Base-by-base conservation (phyloP, 1,139 yeast species). In the Zygosaccharomyces pseudobailii region DNA sequence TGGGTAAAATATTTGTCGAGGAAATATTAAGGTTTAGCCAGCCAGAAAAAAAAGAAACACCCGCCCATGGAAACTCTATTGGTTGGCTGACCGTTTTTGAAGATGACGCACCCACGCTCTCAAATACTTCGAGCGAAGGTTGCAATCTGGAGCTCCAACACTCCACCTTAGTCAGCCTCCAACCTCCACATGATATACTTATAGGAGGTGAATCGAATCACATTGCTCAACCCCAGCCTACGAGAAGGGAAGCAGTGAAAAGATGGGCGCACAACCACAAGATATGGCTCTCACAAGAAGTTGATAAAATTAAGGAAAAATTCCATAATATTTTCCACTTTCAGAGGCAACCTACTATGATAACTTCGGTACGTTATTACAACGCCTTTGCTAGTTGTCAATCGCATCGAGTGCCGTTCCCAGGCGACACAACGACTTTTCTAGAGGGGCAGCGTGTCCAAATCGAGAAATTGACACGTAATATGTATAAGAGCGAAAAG, bases 321-420 rank as follows among this genome's bases (percentile, higher is more conserved):
- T n/a, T 48, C 7, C 43, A 48, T 22, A 36, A 37, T 4, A 28
- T 31, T 19, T 39, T 42, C 37, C 49, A 45, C 36, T 21, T 36
- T 13, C 43, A 40, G 9, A 36, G 45, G 5, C 43, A 25, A 9
- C 49, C 42, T 6, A 36, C 47, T 8, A 22, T 49, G 22, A 49
- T 49, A 20, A 41, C 52, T n/a, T 49, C 52, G 20, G 45, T 49
- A 28, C 47, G 52, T n/a, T 49, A 45, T 37, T 49, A 49, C 52
- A 43, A 33, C 21, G 49, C 45, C 6, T 32, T 43, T 7, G 44
- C 40, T 19, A 38, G 43, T 24, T 8, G 36, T 22, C 40, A n/a
- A 21, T 37, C 13, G 34, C 21, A 24, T 9, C 38, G 21, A 13
- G 38, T 37, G 20, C 46, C 41, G 17, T 46, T 43, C 22, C 44